Evolutionary conservation across 148 eudicot species (phyloP), one percentile per base, ranked within the genome.

Genomic region (Vaccinium myrtillus): DNA sequence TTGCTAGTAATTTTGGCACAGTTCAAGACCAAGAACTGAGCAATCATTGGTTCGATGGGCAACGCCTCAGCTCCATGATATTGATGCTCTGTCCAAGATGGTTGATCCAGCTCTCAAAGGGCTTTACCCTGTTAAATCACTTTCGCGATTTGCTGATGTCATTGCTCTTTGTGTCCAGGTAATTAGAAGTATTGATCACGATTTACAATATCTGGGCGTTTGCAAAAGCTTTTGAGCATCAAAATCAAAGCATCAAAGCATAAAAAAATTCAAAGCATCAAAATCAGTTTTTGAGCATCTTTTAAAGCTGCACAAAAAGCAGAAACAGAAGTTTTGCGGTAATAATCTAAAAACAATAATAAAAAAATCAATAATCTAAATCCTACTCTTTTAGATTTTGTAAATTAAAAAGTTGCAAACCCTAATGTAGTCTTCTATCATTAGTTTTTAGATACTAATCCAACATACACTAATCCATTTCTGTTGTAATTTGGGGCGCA

Each of bases 131-230:
- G 96, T 94, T 61, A 95, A 95, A 90, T 95, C 98, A 75, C 88
- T 95, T 81, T 94, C 98, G 18, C 96, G 98, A 27, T 95, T 95
- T 84, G 98, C 98, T 58, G 98, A 95, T 89, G 94, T 92, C n/a
- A 94, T 95, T 55, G 98, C 98, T 80, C 94, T 95, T 7, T 95
- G 98, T 54, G 98, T 95, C 83, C 98, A 95, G 98, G 98, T 95
- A 92, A 56, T 59, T 16, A 55, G 19, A 80, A 39, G 43, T 63
- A 55, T 77, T 1, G 58, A 54, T 32, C 59, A 50, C 13, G 21
- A 3, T 84, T n/a, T 25, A 32, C 61, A 30, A 25, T 67, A 25
- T 67, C 25, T 67, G 16, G 73, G 36, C 25, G 27, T 67, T 67
- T 67, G 69, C 25, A 23, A 61, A 27, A 67, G 73, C 32, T 25